Conservation (phyloP, 805 yeast species). For the Peterozyma toletana region DNA sequence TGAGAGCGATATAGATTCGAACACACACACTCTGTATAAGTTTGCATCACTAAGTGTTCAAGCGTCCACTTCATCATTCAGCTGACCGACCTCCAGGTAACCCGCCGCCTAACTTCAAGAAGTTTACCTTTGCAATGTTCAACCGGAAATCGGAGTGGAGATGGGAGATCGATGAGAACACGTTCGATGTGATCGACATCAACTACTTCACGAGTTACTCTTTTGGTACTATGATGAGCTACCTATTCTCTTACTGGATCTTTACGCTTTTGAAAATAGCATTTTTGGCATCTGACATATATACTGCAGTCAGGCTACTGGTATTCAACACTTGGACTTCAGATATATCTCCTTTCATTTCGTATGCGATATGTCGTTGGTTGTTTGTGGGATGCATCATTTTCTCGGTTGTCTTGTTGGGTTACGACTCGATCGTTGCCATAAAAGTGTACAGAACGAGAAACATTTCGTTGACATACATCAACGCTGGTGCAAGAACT, state of each 20-base stretch:
- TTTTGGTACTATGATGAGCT: slow-evolving; percentile 35
- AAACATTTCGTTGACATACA: slow-evolving; percentile 63
- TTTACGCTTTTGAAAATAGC: slow-evolving; percentile 37
- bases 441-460: slow-evolving; percentile 47
- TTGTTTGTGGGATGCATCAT: slow-evolving; percentile 77
- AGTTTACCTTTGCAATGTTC: not conserved
- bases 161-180: slow-evolving; percentile 24
- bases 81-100: no score
- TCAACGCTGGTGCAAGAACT: slow-evolving; percentile 55
- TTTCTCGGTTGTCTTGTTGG: slow-evolving; percentile 50
- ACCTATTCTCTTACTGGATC: slow-evolving; percentile 30
- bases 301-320: slow-evolving; percentile 68
- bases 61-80: no score
- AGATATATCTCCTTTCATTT: slow-evolving; percentile 35
- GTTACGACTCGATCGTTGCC: slow-evolving; percentile 55
- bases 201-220: slow-evolving; percentile 37
- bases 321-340: slow-evolving; percentile 69
- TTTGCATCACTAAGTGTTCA: no score
- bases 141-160: slow-evolving; percentile 17
- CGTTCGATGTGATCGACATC: slow-evolving; percentile 43
- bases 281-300: slow-evolving; percentile 61
- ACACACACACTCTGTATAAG: no score
- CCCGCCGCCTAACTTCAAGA: no score
- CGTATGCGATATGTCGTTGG: slow-evolving; percentile 55
- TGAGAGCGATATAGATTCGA: no score